phyloP scores from a whole-genome alignment of 176 grass and related monocot species.

The Tuctoria greenei region DNA sequence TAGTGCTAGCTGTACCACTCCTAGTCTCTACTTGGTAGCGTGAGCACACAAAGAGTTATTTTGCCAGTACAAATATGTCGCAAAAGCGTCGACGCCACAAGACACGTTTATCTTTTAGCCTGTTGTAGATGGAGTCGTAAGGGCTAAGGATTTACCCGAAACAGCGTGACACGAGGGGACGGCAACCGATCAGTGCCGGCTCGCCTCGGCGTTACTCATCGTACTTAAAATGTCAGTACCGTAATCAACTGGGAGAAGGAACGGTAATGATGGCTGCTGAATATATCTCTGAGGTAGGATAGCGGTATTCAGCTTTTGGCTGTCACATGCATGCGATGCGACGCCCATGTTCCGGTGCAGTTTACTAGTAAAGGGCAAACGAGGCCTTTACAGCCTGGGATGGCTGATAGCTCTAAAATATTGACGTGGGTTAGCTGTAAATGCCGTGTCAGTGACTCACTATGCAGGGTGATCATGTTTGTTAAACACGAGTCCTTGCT shows the following conservation, averaged over 20 bases:
- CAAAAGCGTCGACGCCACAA: neutral
- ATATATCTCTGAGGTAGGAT: too few relatives aligned
- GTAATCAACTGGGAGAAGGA: neutral
- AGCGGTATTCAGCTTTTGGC: neutral
- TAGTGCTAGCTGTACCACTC: too few relatives aligned
- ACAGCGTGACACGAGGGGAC: too few relatives aligned
- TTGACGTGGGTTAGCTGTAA: neutral
- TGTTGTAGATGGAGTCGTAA: neutral
- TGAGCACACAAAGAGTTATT: too few relatives aligned
- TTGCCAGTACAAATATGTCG: neutral
- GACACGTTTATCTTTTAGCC: neutral
- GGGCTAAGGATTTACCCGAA: neutral
- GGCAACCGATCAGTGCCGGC: too few relatives aligned
- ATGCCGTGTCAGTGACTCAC: neutral
- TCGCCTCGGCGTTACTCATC: too few relatives aligned
- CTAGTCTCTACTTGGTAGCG: too few relatives aligned
- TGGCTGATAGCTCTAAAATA: neutral
- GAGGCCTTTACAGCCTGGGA: constrained; percentile 15
- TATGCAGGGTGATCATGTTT: neutral
- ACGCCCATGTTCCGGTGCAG: neutral
- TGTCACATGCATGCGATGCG: neutral
- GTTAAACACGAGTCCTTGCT: neutral
- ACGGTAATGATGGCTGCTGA: too few relatives aligned
- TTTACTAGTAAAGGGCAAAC: neutral
- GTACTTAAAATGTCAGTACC: neutral